Conservation (phyloP, 805 yeast species). For the Metschnikowia continentalis region DNA sequence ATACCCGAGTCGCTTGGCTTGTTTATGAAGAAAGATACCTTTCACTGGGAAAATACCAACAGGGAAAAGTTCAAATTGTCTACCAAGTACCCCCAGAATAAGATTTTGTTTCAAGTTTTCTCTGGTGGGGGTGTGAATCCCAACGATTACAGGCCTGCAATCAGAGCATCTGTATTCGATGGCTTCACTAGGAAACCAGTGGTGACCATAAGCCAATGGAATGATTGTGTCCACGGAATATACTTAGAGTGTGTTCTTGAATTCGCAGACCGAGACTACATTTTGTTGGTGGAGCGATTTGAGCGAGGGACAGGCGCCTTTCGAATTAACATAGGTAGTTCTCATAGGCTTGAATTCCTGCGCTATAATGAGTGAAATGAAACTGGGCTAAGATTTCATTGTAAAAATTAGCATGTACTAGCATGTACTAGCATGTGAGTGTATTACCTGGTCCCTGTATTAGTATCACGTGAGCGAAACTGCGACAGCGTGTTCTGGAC, state of each 20-base stretch:
- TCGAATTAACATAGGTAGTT: slow-evolving; percentile 36
- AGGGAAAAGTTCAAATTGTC: slow-evolving; percentile 32
- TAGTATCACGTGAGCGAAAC: slow-evolving; percentile 1
- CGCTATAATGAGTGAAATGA: neutral
- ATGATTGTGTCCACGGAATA: slow-evolving; percentile 41
- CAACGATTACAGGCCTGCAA: slow-evolving; percentile 38
- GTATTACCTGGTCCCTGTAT: neutral
- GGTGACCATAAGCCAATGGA: slow-evolving; percentile 35
- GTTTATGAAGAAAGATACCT: slow-evolving; percentile 21
- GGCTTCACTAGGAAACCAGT: slow-evolving; percentile 25
- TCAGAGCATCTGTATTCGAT: slow-evolving; percentile 43
- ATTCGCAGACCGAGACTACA: slow-evolving; percentile 25
- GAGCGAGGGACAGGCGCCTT: slow-evolving; percentile 43
- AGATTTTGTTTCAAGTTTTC: slow-evolving; percentile 24
- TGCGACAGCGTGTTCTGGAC: slow-evolving; percentile 5
- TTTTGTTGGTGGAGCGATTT: slow-evolving; percentile 46
- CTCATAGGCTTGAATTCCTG: neutral
- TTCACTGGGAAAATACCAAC: slow-evolving; percentile 40
- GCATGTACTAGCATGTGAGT: neutral
- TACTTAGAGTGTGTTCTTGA: slow-evolving; percentile 30
- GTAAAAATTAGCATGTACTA: neutral
- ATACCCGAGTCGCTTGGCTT: slow-evolving; percentile 32
- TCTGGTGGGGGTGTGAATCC: slow-evolving; percentile 15
- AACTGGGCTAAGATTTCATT: neutral
- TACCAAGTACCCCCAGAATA: slow-evolving; percentile 18